Base-by-base conservation (phyloP, 257 asterid species). In the Jaltomata sinuosa region DNA sequence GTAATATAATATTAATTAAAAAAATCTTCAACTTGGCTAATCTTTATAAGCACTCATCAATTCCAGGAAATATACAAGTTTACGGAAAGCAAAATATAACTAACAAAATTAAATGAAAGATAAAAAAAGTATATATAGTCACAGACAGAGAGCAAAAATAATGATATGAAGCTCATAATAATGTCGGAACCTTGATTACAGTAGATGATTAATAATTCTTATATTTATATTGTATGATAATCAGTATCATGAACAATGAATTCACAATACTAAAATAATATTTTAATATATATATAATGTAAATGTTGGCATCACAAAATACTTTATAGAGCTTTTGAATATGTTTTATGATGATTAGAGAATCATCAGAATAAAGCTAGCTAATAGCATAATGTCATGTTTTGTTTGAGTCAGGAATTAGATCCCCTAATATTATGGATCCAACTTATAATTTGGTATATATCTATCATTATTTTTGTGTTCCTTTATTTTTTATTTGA, bases 11-110 rank as follows among this genome's bases (percentile, higher is more conserved):
- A n/a, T n/a, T n/a, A 65, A 83, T 50, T 82, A 21, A 59, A 53
- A 80, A 69, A 67, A 84, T 61, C 78, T 83, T 67, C 83, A 61
- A 72, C 83, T 85, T 83, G 89, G 84, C 85, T 83, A 16, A 80
- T 8, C 69, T 87, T 86, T 27, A 79, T 72, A 74, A 81, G 82
- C 4, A 8, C 3, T 68, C 27, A 21, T 0, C 9, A 34, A 16
- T 68, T 68, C 77, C 49, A 68, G 16, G 16, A 67, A 67, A 18
- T 67, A 67, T n/a, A n/a, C n/a, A n/a, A n/a, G n/a, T n/a, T n/a
- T n/a, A n/a, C n/a, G n/a, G n/a, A n/a, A n/a, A n/a, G n/a, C n/a
- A n/a, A n/a, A n/a, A n/a, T n/a, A n/a, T n/a, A n/a, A n/a, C n/a
- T n/a, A n/a, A n/a, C n/a, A n/a, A n/a, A n/a, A n/a, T n/a, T n/a